Evolutionary conservation across 306 rosid genomes (phyloP).

Genomic region (Sindora glabra): DNA sequence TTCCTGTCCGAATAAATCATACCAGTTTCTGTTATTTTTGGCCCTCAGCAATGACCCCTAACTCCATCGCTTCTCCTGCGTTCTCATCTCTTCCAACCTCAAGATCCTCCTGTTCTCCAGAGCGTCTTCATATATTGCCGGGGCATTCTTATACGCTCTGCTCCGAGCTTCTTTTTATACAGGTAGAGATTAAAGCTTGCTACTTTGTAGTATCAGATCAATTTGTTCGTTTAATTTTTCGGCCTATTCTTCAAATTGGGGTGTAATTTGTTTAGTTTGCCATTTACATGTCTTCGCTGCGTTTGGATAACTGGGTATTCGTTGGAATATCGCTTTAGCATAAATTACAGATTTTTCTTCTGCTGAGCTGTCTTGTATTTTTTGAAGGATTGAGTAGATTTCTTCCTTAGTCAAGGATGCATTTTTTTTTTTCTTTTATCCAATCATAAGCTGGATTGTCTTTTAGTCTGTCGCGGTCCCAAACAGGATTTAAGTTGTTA

Average conservation of each 20-base stretch:
- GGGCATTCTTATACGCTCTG: not conserved
- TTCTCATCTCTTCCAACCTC: not conserved
- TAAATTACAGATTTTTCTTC: too few species aligned
- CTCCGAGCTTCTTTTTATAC: slow-evolving; percentile 10
- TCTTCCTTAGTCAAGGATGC: too few species aligned
- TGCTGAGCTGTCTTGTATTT: too few species aligned
- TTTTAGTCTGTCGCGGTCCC: too few species aligned
- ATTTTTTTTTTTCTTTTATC: too few species aligned
- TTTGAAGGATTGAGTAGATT: too few species aligned
- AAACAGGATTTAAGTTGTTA: too few species aligned
- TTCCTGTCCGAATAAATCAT: slow-evolving; percentile 16
- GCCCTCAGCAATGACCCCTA: slow-evolving; percentile 9
- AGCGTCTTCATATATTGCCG: not conserved
- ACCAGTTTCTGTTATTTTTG: not conserved
- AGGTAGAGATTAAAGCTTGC: slow-evolving; percentile 1
- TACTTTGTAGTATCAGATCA: not conserved
- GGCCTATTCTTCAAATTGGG: slow-evolving; percentile 1
- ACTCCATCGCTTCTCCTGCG: not conserved
- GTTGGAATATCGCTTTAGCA: too few species aligned
- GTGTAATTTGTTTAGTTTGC: too few species aligned
- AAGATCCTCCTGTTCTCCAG: not conserved
- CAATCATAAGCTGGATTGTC: too few species aligned
- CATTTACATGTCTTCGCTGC: too few species aligned
- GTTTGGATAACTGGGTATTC: too few species aligned
- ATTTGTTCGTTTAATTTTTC: not conserved